phyloP scores from a whole-genome alignment of 805 yeast genomes.

The Saccharomyces eubayanus region DNA sequence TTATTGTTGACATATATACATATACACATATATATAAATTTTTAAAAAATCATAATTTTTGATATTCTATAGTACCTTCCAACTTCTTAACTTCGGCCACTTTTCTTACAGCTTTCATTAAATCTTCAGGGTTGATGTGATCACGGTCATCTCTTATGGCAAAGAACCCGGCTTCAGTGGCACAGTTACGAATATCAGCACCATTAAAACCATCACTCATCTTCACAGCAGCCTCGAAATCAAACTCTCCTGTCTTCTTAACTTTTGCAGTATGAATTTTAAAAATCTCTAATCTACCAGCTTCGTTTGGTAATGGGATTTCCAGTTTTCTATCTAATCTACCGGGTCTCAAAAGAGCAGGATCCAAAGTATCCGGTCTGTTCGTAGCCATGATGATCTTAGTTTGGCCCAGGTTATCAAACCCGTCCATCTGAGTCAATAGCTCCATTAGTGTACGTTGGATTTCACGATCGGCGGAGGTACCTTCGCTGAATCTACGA shows the following conservation, averaged over 20 bases:
- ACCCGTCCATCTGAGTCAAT: slow-evolving; percentile 97
- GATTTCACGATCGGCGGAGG: slow-evolving; percentile 96
- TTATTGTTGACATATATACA: slow-evolving; percentile 3
- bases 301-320: slow-evolving; percentile 91
- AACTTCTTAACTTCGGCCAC: slow-evolving; percentile 94
- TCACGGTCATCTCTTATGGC: slow-evolving; percentile 98
- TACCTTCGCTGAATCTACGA: slow-evolving; percentile 93
- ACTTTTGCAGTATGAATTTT: slow-evolving; percentile 86
- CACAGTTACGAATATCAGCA: slow-evolving; percentile 93
- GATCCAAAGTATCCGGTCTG: slow-evolving; percentile 96
- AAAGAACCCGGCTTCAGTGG: slow-evolving; percentile 97
- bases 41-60: slow-evolving; percentile 53
- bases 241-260: slow-evolving; percentile 88
- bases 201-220: slow-evolving; percentile 99
- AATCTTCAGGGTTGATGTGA: slow-evolving; percentile 83
- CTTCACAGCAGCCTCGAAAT: slow-evolving; percentile 92
- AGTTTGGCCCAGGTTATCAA: slow-evolving; percentile 92
- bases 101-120: slow-evolving; percentile 97
- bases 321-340: slow-evolving; percentile 94
- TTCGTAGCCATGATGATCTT: slow-evolving; percentile 99
- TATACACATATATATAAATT: neutral
- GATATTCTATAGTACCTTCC: slow-evolving; percentile 93
- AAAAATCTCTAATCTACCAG: slow-evolving; percentile 86
- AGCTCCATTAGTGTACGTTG: slow-evolving; percentile 97
- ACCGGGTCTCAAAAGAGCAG: slow-evolving; percentile 95